phyloP scores from a whole-genome alignment of 331 rosid species.

The Phaseolus coccineus region DNA sequence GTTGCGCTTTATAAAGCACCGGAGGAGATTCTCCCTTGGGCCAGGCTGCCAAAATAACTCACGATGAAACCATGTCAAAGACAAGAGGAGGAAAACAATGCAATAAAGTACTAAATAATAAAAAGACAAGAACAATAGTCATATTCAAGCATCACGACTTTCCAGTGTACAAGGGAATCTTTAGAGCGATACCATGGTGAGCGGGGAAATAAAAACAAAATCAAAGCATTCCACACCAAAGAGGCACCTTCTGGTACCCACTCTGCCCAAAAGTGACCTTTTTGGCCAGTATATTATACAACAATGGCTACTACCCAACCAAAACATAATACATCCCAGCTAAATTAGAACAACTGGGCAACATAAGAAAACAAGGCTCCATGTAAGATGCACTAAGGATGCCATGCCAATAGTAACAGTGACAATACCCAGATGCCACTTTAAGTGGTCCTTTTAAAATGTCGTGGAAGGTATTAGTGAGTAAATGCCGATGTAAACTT shows the following conservation, averaged over 20 bases:
- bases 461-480: conserved; percentile 25
- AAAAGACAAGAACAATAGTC: conserved; percentile 39
- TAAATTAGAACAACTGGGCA: conserved; percentile 39
- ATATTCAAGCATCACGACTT: conserved; percentile 39
- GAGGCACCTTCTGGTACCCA: conserved; percentile 40
- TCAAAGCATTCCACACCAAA: conserved; percentile 19
- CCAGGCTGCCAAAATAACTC: conserved; percentile 82
- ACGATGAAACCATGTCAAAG: conserved; percentile 27
- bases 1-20: conserved; percentile 90
- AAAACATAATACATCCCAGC: conserved; percentile 30
- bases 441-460: conserved; percentile 38
- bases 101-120: conserved; percentile 28
- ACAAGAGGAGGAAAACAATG: conserved; percentile 19
- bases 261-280: conserved; percentile 38
- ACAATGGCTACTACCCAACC: conserved; percentile 26
- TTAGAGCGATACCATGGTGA: conserved; percentile 29
- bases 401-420: conserved; percentile 20
- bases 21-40: conserved; percentile 80
- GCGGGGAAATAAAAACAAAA: conserved; percentile 24
- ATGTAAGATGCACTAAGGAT: conserved; percentile 5
- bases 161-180: conserved; percentile 48
- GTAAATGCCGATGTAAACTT: conserved; percentile 41
- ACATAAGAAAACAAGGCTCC: conserved; percentile 7
- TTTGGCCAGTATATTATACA: conserved; percentile 33
- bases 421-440: conserved; percentile 36